These are phyloP conservation scores for Maudiozyma pseudohumilis DNA, from an alignment of 805 yeast genomes.

Conservation along the genomic window DNA sequence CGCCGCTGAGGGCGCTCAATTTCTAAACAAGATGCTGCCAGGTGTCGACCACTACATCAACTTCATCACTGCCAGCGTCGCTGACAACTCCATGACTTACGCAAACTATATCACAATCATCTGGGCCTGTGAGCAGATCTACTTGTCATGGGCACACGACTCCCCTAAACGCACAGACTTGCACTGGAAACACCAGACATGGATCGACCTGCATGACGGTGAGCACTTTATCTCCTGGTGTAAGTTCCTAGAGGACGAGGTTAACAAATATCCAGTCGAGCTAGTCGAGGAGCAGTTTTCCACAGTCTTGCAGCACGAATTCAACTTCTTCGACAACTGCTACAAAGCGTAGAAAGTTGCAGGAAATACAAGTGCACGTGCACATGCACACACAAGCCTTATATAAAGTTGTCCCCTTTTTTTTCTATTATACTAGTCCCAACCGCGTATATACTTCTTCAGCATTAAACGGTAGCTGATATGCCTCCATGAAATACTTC, in stretches of 20 bases:
- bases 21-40: constrained; percentile 12
- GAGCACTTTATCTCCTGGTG: constrained; percentile 39
- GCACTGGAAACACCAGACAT: constrained; percentile 39
- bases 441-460: constrained; percentile 5
- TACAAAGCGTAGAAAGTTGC: constrained; percentile 27
- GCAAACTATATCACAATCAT: constrained; percentile 35
- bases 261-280: constrained; percentile 29
- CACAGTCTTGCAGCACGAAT: constrained; percentile 33
- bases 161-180: constrained; percentile 27
- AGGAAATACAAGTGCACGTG: no score
- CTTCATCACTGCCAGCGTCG: constrained; percentile 27
- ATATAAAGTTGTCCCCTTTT: no score
- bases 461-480: neutral
- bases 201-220: constrained; percentile 46
- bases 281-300: constrained; percentile 27
- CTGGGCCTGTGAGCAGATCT: constrained; percentile 42
- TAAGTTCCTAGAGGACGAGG: constrained; percentile 36
- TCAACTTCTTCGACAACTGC: constrained; percentile 39
- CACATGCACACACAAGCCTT: no score
- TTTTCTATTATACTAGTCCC: neutral
- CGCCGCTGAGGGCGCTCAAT: constrained; percentile 10
- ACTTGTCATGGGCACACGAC: constrained; percentile 43
- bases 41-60: constrained; percentile 33
- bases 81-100: constrained; percentile 26
- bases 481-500: constrained; percentile 25